These are phyloP conservation scores for Penicillium sp. DNA, from an alignment of 2,329 filamentous ascomycete genomes.

Conservation along the genomic window DNA sequence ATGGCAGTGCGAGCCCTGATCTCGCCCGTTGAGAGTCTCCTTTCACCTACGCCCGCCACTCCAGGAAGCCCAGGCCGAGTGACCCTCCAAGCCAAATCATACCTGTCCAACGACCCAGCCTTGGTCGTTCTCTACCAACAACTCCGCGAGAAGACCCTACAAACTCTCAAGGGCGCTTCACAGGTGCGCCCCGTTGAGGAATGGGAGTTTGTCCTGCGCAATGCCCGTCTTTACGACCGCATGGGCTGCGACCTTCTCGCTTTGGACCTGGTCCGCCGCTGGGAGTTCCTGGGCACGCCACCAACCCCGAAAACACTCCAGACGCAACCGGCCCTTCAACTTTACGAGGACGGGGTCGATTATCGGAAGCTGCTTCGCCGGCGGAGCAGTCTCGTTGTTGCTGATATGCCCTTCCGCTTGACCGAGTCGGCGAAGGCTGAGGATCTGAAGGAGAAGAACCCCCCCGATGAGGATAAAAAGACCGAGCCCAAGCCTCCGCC, in stretches of 20 bases:
- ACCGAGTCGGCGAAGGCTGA: conserved; percentile 42
- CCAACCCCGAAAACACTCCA: conserved; percentile 32
- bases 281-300: conserved; percentile 49
- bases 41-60: conserved; percentile 49
- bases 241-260: conserved; percentile 94
- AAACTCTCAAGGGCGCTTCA: conserved; percentile 80
- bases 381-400: conserved; percentile 75
- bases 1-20: conserved; percentile 82
- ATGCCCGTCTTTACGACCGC: conserved; percentile 76
- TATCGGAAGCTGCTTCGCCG: conserved; percentile 67
- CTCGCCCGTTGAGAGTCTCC: conserved; percentile 71
- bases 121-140: conserved; percentile 84
- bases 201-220: conserved; percentile 87
- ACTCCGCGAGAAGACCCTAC: conserved; percentile 74
- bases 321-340: conserved; percentile 30
- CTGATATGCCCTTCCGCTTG: conserved; percentile 57
- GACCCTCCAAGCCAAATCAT: conserved; percentile 68
- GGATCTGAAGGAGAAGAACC: conserved; percentile 5
- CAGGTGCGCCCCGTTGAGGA: conserved; percentile 76
- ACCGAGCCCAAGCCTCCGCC: conserved; percentile 59
- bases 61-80: conserved; percentile 61
- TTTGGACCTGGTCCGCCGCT: conserved; percentile 64
- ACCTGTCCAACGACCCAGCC: conserved; percentile 86
- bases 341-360: conserved; percentile 48
- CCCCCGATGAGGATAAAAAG: conserved; percentile 29